Evolutionary conservation across 306 rosid genomes (phyloP), one percentile per base, ranked within the genome.

Genomic region (Prunus mume): DNA sequence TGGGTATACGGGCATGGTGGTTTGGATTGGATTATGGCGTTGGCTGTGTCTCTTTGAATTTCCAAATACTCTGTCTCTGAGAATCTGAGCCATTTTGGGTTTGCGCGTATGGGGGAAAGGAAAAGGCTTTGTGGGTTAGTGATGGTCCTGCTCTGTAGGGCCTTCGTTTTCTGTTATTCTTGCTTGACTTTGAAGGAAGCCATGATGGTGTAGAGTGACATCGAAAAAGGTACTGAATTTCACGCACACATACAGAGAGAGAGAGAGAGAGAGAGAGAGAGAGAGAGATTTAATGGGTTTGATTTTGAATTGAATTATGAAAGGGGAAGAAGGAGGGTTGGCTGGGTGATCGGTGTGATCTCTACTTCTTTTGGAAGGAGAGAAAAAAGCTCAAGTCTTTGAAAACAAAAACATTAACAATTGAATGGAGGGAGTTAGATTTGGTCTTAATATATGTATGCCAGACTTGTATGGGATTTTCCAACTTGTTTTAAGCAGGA

Each of bases 111-210:
- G 45, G 63, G 67, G 4, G 28, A 34, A 65, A 73, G 79, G 55
- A 27, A 65, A 61, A 30, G 71, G 73, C 24, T 79, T 85, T 61
- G 6, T 70, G 67, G 62, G 65, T 67, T 12, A 66, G 78, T 80
- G 84, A 65, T 32, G 73, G 77, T 57, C 73, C 62, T 27, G 24
- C 56, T 54, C 12, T 27, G 27, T 18, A 30, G 68, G 13, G 41
- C 12, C 68, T 45, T 27, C n/a, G 78, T 38, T 49, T 12, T 56
- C 30, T 56, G 12, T 54, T 77, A 85, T 80, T 62, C 87, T 92
- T 85, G 86, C 97, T 92, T 90, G 84, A 82, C 81, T 82, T 81
- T 75, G 32, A 88, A 86, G 95, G 56, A 78, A 85, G 73, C 77
- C 47, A 69, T 67, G 55, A 73, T 85, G 27, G 69, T 49, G 12